Evolutionary conservation across 371 early-diverging fungal genomes (phyloP), one percentile per base, ranked within the genome.

Genomic region (Polyrhizophydium stewartii): DNA sequence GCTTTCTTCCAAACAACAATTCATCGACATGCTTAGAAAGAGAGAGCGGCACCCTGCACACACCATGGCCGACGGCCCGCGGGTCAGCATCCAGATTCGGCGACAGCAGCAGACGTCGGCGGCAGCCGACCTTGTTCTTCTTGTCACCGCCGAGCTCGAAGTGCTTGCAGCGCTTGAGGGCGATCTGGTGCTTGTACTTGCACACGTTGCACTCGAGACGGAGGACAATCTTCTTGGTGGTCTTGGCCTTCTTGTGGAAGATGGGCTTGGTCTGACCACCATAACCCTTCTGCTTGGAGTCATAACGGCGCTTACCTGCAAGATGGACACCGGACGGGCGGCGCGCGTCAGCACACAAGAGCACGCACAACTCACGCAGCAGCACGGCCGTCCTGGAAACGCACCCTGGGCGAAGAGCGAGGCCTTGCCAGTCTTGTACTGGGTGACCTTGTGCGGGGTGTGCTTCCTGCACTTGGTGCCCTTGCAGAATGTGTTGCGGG

Each of bases 201-300:
- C 99, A 99, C 73, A 85, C 88, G 66, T 89, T 91, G 88, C 99
- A 99, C 85, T 98, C 97, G 57, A 98, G 82, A 87, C 97, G 94
- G 64, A 98, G 88, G 53, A 96, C 96, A 72, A 98, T 85, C 91
- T 99, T 99, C 91, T 98, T 99, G 83, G 98, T 97, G 69, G 97
- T 96, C 89, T 95, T 96, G 77, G 96, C 97, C 84, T 83, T 86
- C 75, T 86, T 85, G 78, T 83, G 77, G 64, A 85, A 76, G 66
- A 96, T 92, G 76, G 98, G 99, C 90, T 96, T 99, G 82, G 96
- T 98, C 86, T 99, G 99, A 86, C 99, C 99, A 91, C 98, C 98
- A 84, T 77, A 85, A 67, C 88, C 88, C 52, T 65, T 66, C 69
- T 87, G 87, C 79, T 88, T 88, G 25, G 82, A 67, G 69, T 80